phyloP scores from a whole-genome alignment of 305 asterid genomes.

The Rubia peregrina region DNA sequence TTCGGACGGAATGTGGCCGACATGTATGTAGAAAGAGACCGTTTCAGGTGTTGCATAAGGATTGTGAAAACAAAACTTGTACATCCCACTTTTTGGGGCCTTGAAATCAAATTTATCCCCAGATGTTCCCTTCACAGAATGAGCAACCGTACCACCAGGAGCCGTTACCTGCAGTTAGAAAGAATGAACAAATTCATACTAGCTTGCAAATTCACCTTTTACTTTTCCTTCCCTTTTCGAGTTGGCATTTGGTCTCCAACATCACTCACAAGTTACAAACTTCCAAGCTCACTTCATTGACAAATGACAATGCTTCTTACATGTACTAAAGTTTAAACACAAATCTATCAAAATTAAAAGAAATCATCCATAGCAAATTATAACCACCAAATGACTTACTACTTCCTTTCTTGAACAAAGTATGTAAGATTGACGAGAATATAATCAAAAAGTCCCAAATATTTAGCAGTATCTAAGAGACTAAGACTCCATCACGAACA shows the following conservation, averaged over 20 bases:
- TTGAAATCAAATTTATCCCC: conserved; percentile 90
- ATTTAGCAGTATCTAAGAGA: not conserved
- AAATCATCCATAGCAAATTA: not conserved
- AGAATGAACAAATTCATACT: not conserved
- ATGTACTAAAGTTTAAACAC: not conserved
- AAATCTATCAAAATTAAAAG: not conserved
- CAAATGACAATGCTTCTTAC: not conserved
- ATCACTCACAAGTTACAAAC: not conserved
- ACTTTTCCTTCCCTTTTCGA: not conserved
- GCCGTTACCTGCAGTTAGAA: conserved; percentile 61
- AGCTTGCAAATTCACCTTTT: not conserved
- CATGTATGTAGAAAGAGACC: conserved; percentile 87
- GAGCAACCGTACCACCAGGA: conserved; percentile 59
- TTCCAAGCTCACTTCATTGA: not conserved
- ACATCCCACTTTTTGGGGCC: conserved; percentile 94
- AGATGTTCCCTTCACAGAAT: conserved; percentile 73
- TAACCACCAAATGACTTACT: not conserved
- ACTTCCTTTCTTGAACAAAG: not conserved
- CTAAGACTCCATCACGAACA: not conserved
- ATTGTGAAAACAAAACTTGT: conserved; percentile 92
- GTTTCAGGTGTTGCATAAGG: conserved; percentile 83
- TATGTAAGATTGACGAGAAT: not conserved
- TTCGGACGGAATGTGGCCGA: conserved; percentile 83
- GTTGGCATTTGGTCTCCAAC: not conserved
- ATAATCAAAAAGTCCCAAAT: not conserved